Evolutionary conservation across 306 rosid genomes (phyloP).

Genomic region (Fagus sylvatica): DNA sequence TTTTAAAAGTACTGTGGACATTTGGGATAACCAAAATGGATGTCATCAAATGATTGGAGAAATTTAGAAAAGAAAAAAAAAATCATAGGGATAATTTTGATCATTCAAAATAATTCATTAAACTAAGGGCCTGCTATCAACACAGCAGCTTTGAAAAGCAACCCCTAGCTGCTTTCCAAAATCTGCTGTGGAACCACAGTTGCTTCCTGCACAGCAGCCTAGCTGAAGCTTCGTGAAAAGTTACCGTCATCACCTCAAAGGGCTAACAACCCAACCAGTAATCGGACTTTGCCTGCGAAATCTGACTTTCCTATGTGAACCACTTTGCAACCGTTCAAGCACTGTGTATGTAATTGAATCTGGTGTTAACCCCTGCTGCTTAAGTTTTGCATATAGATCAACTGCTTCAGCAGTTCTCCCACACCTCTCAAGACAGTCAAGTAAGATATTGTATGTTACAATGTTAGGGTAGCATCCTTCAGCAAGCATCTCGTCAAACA

Average conservation of each 20-base stretch:
- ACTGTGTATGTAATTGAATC: constrained; percentile 83
- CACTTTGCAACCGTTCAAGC: constrained; percentile 84
- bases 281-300: constrained; percentile 81
- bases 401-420: constrained; percentile 93
- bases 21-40: no score
- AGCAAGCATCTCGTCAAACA: constrained; percentile 79
- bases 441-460: constrained; percentile 82
- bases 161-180: no score
- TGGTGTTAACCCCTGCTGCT: constrained; percentile 87
- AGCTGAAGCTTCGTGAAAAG: no score
- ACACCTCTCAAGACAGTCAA: constrained; percentile 85
- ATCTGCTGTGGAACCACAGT: no score
- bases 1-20: no score
- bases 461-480: constrained; percentile 82
- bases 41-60: no score
- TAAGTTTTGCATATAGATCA: constrained; percentile 82
- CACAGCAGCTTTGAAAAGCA: no score
- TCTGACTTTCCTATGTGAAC: constrained; percentile 60
- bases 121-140: no score
- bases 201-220: no score
- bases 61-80: no score
- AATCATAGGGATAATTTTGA: no score
- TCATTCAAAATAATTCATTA: no score
- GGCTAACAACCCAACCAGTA: constrained; percentile 96
- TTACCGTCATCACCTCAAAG: constrained; percentile 50